Conservation (phyloP, 768 basidiomycete genomes). For the Gautieria morchelliformis region DNA sequence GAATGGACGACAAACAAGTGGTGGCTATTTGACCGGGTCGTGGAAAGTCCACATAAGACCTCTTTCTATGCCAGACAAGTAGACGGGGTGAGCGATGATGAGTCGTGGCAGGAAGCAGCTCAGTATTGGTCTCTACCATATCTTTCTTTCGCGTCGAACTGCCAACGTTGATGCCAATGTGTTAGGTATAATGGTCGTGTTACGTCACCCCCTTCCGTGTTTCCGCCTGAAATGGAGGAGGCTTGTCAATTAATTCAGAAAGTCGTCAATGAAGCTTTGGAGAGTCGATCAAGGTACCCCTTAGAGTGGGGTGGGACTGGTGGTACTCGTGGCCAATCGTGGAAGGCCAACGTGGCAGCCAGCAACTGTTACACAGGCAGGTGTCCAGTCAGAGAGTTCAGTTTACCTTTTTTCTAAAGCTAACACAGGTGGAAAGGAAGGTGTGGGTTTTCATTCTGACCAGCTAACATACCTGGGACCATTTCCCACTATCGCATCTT, state of each 20-base stretch:
- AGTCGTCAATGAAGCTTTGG: conserved; percentile 63
- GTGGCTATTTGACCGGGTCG: conserved; percentile 79
- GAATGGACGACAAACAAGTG: conserved; percentile 67
- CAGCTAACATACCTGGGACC: conserved; percentile 75
- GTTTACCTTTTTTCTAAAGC: not conserved
- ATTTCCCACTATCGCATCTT: conserved; percentile 76
- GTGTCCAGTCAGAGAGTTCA: not conserved
- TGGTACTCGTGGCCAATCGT: conserved; percentile 23
- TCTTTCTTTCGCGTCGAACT: not conserved
- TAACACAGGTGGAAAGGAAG: conserved; percentile 66
- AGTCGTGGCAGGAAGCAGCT: conserved; percentile 62
- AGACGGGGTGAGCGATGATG: conserved; percentile 28
- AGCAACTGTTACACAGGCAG: conserved; percentile 56
- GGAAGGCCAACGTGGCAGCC: conserved; percentile 81
- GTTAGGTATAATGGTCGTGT: no score
- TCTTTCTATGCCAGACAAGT: conserved; percentile 60
- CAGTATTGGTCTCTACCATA: conserved; percentile 52
- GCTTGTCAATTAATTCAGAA: conserved; percentile 64
- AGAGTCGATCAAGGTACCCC: conserved; percentile 46
- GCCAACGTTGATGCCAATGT: no score
- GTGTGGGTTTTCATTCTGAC: conserved; percentile 77
- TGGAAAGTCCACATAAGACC: conserved; percentile 79
- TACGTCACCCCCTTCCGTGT: no score
- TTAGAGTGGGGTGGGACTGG: conserved; percentile 55
- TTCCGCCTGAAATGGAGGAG: no score